Evolutionary conservation across 2,329 filamentous ascomycete genomes (phyloP).

Genomic region (Pseudonectria buxi): DNA sequence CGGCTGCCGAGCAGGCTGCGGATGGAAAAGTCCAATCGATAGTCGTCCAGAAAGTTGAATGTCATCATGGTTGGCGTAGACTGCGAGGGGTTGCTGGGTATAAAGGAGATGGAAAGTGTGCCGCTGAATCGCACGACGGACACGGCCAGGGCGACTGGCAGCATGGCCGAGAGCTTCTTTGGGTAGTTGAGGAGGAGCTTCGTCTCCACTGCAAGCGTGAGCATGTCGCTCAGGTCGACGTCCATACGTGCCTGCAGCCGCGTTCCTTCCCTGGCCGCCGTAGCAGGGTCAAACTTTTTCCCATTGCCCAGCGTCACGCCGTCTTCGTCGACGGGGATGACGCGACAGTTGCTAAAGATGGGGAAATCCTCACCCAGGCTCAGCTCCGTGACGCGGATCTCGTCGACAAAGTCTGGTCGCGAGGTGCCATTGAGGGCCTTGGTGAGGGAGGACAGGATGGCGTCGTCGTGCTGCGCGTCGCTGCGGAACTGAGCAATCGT

Average conservation of each 20-base stretch:
- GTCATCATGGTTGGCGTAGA: conserved; percentile 80
- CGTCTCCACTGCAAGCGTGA: conserved; percentile 90
- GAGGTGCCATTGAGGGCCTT: conserved; percentile 80
- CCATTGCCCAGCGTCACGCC: conserved; percentile 50
- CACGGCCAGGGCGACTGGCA: conserved; percentile 87
- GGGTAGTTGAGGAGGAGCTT: conserved; percentile 93
- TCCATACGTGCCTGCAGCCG: conserved; percentile 92
- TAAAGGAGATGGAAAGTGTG: conserved; percentile 87
- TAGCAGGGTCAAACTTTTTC: conserved; percentile 45
- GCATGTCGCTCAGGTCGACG: conserved; percentile 91
- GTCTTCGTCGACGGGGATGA: conserved; percentile 85
- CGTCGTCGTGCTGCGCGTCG: conserved; percentile 86
- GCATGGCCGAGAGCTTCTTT: conserved; percentile 76
- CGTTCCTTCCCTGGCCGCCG: conserved; percentile 55
- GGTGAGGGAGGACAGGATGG: conserved; percentile 77
- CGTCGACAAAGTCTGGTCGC: conserved; percentile 85
- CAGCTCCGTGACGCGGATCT: conserved; percentile 89
- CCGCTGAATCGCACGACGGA: conserved; percentile 92
- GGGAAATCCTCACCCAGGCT: conserved; percentile 95
- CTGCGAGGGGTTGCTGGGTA: conserved; percentile 64
- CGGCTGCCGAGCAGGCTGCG: conserved; percentile 72
- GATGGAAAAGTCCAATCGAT: conserved; percentile 75
- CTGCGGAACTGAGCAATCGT: conserved; percentile 92
- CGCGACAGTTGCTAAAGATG: conserved; percentile 95
- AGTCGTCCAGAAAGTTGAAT: conserved; percentile 89